Evolutionary conservation across 2,329 filamentous ascomycete species (phyloP).

Genomic region (Aureobasidium sp.): DNA sequence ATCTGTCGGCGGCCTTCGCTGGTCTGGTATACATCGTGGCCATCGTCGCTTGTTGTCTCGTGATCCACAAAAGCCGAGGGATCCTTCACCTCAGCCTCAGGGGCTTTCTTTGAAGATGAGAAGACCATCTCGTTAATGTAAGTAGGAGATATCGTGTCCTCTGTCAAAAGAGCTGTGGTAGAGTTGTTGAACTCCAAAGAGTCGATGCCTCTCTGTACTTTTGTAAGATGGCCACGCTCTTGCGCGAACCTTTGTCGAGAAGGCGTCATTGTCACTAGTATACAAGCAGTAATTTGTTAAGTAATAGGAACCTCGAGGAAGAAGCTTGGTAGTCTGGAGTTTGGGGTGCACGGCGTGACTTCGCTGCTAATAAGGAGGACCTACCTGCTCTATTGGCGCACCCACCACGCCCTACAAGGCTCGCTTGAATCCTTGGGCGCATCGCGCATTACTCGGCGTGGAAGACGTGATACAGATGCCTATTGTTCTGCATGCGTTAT

Average conservation of each 20-base stretch:
- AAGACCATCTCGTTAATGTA: not conserved
- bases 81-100: constrained; percentile 4
- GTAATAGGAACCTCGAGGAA: not conserved
- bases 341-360: not conserved
- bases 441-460: constrained; percentile 4
- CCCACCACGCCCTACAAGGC: constrained; percentile 3
- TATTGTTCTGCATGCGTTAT: too few relatives aligned
- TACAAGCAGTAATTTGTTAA: constrained; percentile 9
- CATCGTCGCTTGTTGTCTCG: constrained; percentile 6
- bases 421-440: not conserved
- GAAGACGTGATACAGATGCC: constrained; percentile 1
- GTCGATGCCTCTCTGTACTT: not conserved
- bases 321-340: constrained; percentile 1
- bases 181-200: not conserved
- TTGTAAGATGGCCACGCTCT: constrained; percentile 2
- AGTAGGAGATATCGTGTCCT: not conserved
- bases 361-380: not conserved
- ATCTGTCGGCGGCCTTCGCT: constrained; percentile 33
- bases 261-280: constrained; percentile 10
- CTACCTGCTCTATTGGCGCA: not conserved
- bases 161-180: not conserved
- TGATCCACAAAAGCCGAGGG: not conserved
- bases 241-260: constrained; percentile 5
- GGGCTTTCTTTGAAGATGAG: constrained; percentile 1
- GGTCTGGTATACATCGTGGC: constrained; percentile 11